Evolutionary conservation across 2,329 filamentous ascomycete genomes (phyloP), one percentile per base, ranked within the genome.

Genomic region (Esteya vermicola): DNA sequence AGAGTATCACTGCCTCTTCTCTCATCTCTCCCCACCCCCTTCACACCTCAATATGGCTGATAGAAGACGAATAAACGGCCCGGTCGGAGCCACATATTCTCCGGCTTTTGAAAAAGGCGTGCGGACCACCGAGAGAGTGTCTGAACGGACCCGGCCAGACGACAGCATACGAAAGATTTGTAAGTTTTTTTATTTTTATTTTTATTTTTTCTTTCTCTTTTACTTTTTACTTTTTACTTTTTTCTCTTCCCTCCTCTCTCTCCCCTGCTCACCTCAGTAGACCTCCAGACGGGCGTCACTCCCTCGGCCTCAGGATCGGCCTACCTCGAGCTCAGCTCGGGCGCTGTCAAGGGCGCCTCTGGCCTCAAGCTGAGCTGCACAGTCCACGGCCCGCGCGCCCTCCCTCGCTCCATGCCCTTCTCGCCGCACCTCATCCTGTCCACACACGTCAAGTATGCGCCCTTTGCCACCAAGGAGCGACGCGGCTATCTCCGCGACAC

Each of bases 391-490:
- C 91, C 91, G 4, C 78, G 88, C 49, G 86, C 91, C 20, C 71
- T 98, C 32, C 88, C 89, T 25, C 78, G 86, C 55, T 93, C 84
- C 41, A 85, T 85, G 22, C 81, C 85, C 1, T 98, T 95, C 63
- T 91, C 85, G 39, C 85, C 91, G 9, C 88, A 94, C 52, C 76
- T 96, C 47, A 80, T 95, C 33, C 72, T 98, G 38, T 85, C 83
- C 13, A 93, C 89, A 3, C 85, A 94, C 50, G 81, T 98, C 54
- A 98, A 96, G 62, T 96, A 93, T 56, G 88, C 91, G 1, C 88
- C 91, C 0, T 98, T 98, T 55, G 89, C 91, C 3, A 85, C 85
- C 6, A 73, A 81, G 43, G 74, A 81, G 51, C 72, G 91, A 43
- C 75, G 83, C 55, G 85, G 88, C 12, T 94, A 95, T 56, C 65